Percentiles rank a stretch among this genome's conserved stretches.
Evolutionary conservation across 139 green algal genomes (phyloP).

Genomic region (Parachlorella kessleri): DNA sequence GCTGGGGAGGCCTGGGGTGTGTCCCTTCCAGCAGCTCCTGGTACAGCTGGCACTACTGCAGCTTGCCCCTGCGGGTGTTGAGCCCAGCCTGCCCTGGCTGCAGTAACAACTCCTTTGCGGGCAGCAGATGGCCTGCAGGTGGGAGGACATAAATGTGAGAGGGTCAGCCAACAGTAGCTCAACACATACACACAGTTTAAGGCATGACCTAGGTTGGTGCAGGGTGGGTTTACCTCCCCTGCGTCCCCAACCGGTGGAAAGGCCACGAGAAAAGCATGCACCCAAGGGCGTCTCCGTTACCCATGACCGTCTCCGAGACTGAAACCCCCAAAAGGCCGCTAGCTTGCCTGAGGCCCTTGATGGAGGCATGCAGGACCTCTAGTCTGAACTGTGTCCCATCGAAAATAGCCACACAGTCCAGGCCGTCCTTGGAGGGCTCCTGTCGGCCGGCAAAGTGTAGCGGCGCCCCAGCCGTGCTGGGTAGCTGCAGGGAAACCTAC

Average conservation of each 20-base stretch:
- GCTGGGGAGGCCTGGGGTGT: too few relatives aligned
- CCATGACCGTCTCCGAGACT: too few relatives aligned
- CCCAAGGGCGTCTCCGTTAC: not conserved
- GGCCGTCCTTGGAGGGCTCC: constrained; percentile 13
- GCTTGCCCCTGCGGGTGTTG: not conserved
- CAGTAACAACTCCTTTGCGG: not conserved
- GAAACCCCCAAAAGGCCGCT: too few relatives aligned
- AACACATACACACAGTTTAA: too few relatives aligned
- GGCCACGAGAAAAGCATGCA: not conserved
- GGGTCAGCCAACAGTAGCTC: not conserved
- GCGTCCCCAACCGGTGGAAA: too few relatives aligned
- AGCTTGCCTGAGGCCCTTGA: constrained; percentile 22
- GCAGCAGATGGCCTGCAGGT: not conserved
- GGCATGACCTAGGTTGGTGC: too few relatives aligned
- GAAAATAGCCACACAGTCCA: constrained; percentile 30
- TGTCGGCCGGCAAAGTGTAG: constrained; percentile 9
- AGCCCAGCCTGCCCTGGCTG: not conserved
- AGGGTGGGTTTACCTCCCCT: too few relatives aligned
- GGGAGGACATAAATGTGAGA: not conserved
- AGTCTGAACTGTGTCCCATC: constrained; percentile 18
- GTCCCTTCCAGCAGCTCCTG: not conserved
- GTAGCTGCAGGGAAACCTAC: constrained; percentile 17
- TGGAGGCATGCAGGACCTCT: constrained; percentile 15
- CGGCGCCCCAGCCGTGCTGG: not conserved
- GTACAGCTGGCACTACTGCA: not conserved